Base-by-base conservation (phyloP, 2,329 filamentous ascomycete genomes). In the Hypoxylon rubiginosum region DNA sequence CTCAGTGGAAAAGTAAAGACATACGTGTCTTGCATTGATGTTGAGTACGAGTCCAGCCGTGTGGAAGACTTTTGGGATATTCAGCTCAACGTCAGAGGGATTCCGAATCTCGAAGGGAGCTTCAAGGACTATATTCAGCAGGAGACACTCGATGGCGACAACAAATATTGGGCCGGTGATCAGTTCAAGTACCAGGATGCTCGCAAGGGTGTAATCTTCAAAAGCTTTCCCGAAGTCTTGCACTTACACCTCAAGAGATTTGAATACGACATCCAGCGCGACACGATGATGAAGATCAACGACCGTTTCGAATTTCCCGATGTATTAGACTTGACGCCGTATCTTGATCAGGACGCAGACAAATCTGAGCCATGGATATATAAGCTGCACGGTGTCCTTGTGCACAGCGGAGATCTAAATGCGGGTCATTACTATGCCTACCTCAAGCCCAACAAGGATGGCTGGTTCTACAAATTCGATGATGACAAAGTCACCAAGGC, bases 21-120 rank as follows among this genome's bases (percentile, higher is more conserved):
- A 0, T 99, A 98, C 79, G 97, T 99, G 70, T 97, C 93, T 21
- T 99, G 97, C 82, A 97, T 99, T 78, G 96, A 99, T 78, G 97
- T 99, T 67, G 91, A 97, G 74, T 99, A 97, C 82, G 95, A 98
- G 82, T 97, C 94, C 21, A 97, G 94, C 67, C 89, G 95, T 67
- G 89, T 96, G 71, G 96, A 99, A 79, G 97, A 99, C 73, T 99
- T 97, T 79, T 99, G 96, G 96, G 96, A 99, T 77, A 93, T 99
- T 65, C 96, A 99, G 78, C 88, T 99, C 72, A 99, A 98, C 72
- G 97, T 99, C 54, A 92, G 92, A 68, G 94, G 94, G 32, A 97
- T 97, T 84, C 94, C 93, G 81, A 95, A 92, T 67, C 83, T 99
- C 32, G 91, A 97, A 69, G 94, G 97, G 74, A 98, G 95, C 76